A percentile compares a stretch with the other conserved stretches of the same genome.
phyloP scores from a whole-genome alignment of 2,329 filamentous ascomycete genomes.

The Colletotrichum spaethianum region DNA sequence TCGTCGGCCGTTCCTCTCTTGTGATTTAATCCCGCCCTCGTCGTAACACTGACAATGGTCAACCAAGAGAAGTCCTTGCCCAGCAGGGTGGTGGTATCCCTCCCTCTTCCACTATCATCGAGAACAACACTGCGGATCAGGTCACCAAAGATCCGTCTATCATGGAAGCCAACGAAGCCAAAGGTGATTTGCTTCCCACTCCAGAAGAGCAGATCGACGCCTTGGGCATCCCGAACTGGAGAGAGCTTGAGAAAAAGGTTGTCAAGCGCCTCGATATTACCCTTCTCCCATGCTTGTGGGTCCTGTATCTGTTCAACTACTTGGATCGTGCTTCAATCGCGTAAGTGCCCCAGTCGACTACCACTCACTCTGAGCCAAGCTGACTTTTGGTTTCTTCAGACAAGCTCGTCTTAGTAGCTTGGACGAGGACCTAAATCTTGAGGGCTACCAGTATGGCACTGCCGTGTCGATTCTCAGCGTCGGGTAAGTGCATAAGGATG shows the following conservation, averaged over 20 bases:
- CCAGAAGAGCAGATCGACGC: conserved; percentile 43
- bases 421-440: conserved; percentile 45
- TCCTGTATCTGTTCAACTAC: conserved; percentile 44
- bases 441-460: conserved; percentile 45
- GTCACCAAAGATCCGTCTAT: conserved; percentile 22
- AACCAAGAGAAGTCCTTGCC: conserved; percentile 22
- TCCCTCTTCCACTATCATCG: not conserved
- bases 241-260: conserved; percentile 42
- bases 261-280: conserved; percentile 44
- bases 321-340: conserved; percentile 43
- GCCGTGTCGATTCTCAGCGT: conserved; percentile 47
- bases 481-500: conserved; percentile 26
- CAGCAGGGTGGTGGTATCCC: not conserved
- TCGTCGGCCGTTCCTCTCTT: not conserved
- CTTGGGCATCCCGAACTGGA: conserved; percentile 43
- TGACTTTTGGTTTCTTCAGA: conserved; percentile 17
- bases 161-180: conserved; percentile 25
- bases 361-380: rapidly evolving
- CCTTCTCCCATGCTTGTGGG: conserved; percentile 43
- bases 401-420: conserved; percentile 45
- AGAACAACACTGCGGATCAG: not conserved
- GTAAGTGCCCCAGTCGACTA: not conserved
- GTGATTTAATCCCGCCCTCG: not conserved
- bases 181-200: conserved; percentile 22
- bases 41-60: conserved; percentile 13